These are phyloP conservation scores for Athelia sp. DNA, from an alignment of 1,284 basidiomycete species.

Conservation along the genomic window DNA sequence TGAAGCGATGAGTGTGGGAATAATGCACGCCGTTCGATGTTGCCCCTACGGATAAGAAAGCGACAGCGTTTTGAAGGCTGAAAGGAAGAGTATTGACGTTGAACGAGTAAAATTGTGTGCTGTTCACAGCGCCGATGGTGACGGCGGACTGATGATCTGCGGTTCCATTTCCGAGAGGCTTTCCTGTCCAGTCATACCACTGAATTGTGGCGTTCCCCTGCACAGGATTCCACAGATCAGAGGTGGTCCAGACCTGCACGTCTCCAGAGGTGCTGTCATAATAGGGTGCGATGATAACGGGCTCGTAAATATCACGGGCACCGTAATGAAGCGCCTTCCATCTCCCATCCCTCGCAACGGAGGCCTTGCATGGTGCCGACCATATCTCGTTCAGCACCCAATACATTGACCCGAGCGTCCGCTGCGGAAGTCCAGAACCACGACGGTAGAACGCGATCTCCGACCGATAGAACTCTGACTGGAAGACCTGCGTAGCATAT, in stretches of 20 bases:
- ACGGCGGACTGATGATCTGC: conserved; percentile 14
- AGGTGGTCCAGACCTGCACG: conserved; percentile 24
- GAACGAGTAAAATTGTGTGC: conserved; percentile 28
- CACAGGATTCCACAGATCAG: conserved; percentile 33
- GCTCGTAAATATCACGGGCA: conserved; percentile 28
- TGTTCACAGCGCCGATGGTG: conserved; percentile 28
- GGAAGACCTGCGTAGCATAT: conserved; percentile 36
- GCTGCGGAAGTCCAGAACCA: conserved; percentile 32
- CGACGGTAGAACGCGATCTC: conserved; percentile 40
- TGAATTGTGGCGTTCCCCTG: conserved; percentile 29
- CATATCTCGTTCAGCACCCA: conserved; percentile 49
- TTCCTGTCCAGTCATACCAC: conserved; percentile 35
- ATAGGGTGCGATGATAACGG: conserved; percentile 28
- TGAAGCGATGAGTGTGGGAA: conserved; percentile 22
- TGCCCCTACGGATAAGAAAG: not conserved
- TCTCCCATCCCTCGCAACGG: conserved; percentile 37
- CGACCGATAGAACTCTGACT: conserved; percentile 36
- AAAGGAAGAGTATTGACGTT: not conserved
- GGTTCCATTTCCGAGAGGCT: conserved; percentile 26
- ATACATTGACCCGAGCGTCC: conserved; percentile 38
- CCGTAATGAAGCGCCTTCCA: conserved; percentile 44
- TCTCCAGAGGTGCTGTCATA: conserved; percentile 27
- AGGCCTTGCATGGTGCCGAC: conserved; percentile 39
- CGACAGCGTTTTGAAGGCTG: not conserved
- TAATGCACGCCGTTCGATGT: not conserved